Conservation (phyloP, 495 filamentous ascomycete genomes). For the Barbatosphaeria neglecta region DNA sequence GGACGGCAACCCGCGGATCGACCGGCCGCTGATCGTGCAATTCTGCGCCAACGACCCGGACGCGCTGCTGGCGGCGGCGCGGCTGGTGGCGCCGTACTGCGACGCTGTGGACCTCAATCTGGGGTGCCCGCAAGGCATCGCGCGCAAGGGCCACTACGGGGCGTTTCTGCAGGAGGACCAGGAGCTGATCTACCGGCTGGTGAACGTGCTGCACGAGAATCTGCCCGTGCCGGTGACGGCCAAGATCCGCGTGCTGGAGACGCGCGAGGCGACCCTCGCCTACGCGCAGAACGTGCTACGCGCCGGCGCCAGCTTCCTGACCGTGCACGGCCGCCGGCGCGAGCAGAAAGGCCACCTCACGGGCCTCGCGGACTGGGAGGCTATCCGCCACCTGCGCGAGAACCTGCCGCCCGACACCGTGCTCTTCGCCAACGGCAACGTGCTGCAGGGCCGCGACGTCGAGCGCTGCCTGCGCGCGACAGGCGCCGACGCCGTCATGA, state of each 20-base stretch:
- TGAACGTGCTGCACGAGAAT: conserved; percentile 61
- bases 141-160: conserved; percentile 79
- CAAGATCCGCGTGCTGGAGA: conserved; percentile 86
- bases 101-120: conserved; percentile 96
- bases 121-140: conserved; percentile 96
- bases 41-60: conserved; percentile 89
- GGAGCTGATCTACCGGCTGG: conserved; percentile 64
- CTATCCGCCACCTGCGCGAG: conserved; percentile 70
- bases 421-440: conserved; percentile 93
- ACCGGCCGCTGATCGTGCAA: conserved; percentile 87
- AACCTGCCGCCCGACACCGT: conserved; percentile 79
- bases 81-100: conserved; percentile 66
- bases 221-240: conserved; percentile 78
- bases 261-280: conserved; percentile 70
- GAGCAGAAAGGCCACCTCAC: conserved; percentile 97
- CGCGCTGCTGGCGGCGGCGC: conserved; percentile 63
- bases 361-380: conserved; percentile 82
- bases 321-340: conserved; percentile 77
- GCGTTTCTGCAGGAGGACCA: conserved; percentile 92
- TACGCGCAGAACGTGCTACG: conserved; percentile 83
- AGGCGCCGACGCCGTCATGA: conserved; percentile 89
- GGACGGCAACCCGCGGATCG: conserved; percentile 72
- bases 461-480: conserved; percentile 68
- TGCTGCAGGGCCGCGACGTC: conserved; percentile 74
- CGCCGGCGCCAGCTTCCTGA: conserved; percentile 84